Conservation (phyloP, 2,329 filamentous ascomycete genomes). For the Thelonectria discophora region DNA sequence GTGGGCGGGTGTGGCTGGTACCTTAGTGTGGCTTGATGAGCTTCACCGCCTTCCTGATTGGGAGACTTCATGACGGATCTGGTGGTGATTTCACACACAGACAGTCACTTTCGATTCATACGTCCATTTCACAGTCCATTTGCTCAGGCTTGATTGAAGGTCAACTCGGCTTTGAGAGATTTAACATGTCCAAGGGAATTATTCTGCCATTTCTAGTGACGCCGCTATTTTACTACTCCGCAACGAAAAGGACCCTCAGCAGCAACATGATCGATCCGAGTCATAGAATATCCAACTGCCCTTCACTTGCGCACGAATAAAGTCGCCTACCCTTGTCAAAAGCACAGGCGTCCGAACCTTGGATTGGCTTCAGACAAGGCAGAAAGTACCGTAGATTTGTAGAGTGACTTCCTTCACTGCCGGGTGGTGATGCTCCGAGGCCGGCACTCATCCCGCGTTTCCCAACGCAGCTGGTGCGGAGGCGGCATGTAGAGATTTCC, state of each 20-base stretch:
- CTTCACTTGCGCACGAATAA: not conserved
- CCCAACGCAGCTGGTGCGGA: conserved; percentile 26
- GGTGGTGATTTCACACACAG: not conserved
- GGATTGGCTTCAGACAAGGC: not conserved
- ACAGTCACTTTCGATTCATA: too few relatives aligned
- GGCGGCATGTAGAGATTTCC: conserved; percentile 21
- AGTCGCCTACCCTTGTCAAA: conserved; percentile 4
- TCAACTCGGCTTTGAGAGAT: too few relatives aligned
- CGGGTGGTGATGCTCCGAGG: conserved; percentile 16
- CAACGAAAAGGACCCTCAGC: not conserved
- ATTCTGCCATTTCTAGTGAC: too few relatives aligned
- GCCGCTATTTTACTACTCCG: not conserved
- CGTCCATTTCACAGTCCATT: too few relatives aligned
- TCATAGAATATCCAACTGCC: not conserved
- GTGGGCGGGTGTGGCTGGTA: not conserved
- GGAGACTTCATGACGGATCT: conserved; percentile 29
- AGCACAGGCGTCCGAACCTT: conserved; percentile 5
- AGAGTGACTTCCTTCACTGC: too few relatives aligned
- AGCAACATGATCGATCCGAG: not conserved
- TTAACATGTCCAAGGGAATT: too few relatives aligned
- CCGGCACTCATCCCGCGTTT: conserved; percentile 27
- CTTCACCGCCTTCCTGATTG: conserved; percentile 38
- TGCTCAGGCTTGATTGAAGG: too few relatives aligned
- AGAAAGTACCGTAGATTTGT: not conserved
- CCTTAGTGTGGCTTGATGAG: not conserved